These are phyloP conservation scores for Ceratobasidium papillatum DNA, from an alignment of 1,284 basidiomycete species.

Conservation along the genomic window DNA sequence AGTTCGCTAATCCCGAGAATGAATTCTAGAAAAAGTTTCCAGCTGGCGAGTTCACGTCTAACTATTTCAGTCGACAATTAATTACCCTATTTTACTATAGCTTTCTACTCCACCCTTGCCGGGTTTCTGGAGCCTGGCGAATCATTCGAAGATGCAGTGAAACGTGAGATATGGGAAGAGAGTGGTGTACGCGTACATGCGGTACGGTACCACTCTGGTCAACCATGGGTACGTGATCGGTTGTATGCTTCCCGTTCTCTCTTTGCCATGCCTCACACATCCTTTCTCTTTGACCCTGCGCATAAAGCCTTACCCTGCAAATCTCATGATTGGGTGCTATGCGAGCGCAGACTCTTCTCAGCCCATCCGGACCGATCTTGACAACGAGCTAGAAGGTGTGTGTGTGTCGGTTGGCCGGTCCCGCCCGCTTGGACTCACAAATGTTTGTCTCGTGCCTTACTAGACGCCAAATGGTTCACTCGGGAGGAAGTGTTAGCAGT, in stretches of 20 bases:
- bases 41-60: constrained; percentile 54
- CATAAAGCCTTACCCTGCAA: constrained; percentile 82
- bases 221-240: constrained; percentile 49
- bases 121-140: constrained; percentile 96
- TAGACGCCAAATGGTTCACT: constrained; percentile 90
- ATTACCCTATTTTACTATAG: constrained; percentile 39
- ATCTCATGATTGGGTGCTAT: constrained; percentile 91
- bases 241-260: background rate
- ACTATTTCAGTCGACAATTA: constrained; percentile 52
- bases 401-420: constrained; percentile 26
- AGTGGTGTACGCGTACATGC: constrained; percentile 87
- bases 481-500: constrained; percentile 74
- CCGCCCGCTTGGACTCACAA: background rate
- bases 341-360: constrained; percentile 77
- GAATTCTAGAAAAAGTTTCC: constrained; percentile 71
- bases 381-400: constrained; percentile 93
- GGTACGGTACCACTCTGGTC: constrained; percentile 81
- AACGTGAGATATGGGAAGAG: constrained; percentile 94
- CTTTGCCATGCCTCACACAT: constrained; percentile 51
- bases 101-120: constrained; percentile 87
- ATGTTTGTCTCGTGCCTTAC: constrained; percentile 4
- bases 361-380: constrained; percentile 85
- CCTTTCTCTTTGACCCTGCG: constrained; percentile 28
- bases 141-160: constrained; percentile 92
- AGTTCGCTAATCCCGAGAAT: background rate